Evolutionary conservation across 768 basidiomycete species (phyloP), one percentile per base, ranked within the genome.

Genomic region (Russula virescens): DNA sequence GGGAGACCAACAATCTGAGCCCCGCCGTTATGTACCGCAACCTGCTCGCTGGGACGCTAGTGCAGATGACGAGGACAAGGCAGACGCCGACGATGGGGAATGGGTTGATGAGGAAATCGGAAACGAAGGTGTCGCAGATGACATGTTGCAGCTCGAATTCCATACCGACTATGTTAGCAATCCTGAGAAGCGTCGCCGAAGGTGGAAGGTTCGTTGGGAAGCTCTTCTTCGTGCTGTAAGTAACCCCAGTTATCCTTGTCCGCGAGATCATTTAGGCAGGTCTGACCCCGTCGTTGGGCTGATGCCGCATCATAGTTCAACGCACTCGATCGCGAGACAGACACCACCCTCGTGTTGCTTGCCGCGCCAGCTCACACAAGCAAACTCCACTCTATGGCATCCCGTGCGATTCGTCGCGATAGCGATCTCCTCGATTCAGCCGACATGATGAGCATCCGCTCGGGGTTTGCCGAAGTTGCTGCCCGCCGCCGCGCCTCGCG

Each of bases 201-300:
- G 83, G 60, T 92, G 88, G 86, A 88, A 89, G 63, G 76, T 81
- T 42, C 83, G 84, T 5, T 91, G 89, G 89, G 88, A 91, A 61
- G 80, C 81, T 25, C 74, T 92, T 31, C 78, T 84, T 21, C 87
- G 88, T 72, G 87, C 87, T 61, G 89, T 90, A 64, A 73, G 81
- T 70, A 21, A n/a, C 11, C 13, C 9, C 45, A 42, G 31, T 55
- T 9, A 28, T 51, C 25, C 34, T 51, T 50, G 26, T 58, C 18
- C 40, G n/a, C 38, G n/a, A 50, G 46, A 65, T 71, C 47, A 31
- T 70, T 74, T 71, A 69, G 71, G 72, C 68, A 73, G 69, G 66
- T 73, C 73, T 68, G 65, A 72, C 72, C 71, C 71, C 52, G 58
- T 43, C 52, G 46, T 47, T 62, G 60, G 74, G 47, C 23, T 47